phyloP scores from a whole-genome alignment of 164 flowering plant species.

The Annona squamosa region DNA sequence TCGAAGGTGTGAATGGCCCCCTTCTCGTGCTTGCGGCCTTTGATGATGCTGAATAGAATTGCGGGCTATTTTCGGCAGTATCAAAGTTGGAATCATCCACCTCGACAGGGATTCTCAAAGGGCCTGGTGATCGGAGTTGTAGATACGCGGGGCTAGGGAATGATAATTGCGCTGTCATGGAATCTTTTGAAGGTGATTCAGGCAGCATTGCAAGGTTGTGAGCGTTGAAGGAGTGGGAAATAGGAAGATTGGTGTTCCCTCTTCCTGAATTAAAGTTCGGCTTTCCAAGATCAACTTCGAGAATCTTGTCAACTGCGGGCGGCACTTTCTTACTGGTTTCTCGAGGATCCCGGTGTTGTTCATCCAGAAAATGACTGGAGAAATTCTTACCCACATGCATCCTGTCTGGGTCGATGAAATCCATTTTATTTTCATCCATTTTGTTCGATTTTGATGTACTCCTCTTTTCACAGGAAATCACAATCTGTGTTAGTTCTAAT shows the following conservation, averaged over 20 bases:
- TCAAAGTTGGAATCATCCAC: slow-evolving; percentile 23
- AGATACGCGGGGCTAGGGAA: slow-evolving; percentile 29
- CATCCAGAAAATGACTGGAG: slow-evolving; percentile 55
- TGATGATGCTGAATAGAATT: slow-evolving; percentile 37
- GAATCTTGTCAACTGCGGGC: slow-evolving; percentile 49
- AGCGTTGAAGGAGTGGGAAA: slow-evolving; percentile 16
- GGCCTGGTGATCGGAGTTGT: slow-evolving; percentile 31
- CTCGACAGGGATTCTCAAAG: slow-evolving; percentile 24
- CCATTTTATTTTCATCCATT: slow-evolving; percentile 25
- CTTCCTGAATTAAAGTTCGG: slow-evolving; percentile 33
- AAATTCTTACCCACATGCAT: slow-evolving; percentile 24
- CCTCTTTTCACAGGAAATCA: slow-evolving; percentile 37
- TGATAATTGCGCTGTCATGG: slow-evolving; percentile 31
- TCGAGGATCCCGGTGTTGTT: slow-evolving; percentile 20
- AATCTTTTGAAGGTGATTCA: slow-evolving; percentile 38
- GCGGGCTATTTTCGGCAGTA: slow-evolving; percentile 56
- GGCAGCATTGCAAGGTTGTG: slow-evolving; percentile 23
- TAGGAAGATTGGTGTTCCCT: slow-evolving; percentile 16
- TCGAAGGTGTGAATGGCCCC: slow-evolving; percentile 47
- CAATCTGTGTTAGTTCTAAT: background rate
- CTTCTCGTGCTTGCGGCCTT: slow-evolving; percentile 36
- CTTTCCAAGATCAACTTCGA: slow-evolving; percentile 72
- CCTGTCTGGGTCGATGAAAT: slow-evolving; percentile 16
- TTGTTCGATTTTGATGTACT: slow-evolving; percentile 33
- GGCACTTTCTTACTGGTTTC: slow-evolving; percentile 16